These are phyloP conservation scores for Gonapodya prolifera DNA, from an alignment of 192 early-diverging fungal genomes.

Conservation along the genomic window DNA sequence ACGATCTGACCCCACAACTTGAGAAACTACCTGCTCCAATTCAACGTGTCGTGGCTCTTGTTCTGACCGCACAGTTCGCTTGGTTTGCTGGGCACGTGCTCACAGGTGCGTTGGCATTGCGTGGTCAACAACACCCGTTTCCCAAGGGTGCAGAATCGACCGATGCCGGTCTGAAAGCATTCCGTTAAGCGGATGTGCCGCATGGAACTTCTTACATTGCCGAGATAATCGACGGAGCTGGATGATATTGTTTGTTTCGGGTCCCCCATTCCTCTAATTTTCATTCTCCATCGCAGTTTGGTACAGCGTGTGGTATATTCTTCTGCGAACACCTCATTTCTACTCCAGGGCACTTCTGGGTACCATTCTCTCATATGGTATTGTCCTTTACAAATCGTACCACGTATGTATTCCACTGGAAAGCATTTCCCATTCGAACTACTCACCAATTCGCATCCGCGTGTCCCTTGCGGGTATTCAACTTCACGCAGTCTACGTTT, in stretches of 20 bases:
- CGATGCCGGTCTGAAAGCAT: too few relatives aligned
- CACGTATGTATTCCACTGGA: background rate
- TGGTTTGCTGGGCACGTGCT: conserved; percentile 2
- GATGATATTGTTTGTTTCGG: background rate
- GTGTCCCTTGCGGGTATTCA: too few relatives aligned
- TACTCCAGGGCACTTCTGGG: background rate
- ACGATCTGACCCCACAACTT: background rate
- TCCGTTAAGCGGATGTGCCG: too few relatives aligned
- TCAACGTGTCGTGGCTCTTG: background rate
- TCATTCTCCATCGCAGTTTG: too few relatives aligned
- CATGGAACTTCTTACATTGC: too few relatives aligned
- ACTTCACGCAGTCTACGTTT: background rate
- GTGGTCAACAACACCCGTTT: too few relatives aligned
- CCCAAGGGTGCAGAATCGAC: too few relatives aligned
- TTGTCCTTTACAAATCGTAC: conserved; percentile 1
- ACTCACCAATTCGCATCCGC: background rate
- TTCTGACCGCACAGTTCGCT: conserved; percentile 3
- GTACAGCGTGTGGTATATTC: background rate
- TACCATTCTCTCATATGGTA: background rate
- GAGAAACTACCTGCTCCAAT: background rate
- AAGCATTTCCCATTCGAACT: background rate
- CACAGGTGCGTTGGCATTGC: background rate
- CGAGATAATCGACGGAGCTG: too few relatives aligned
- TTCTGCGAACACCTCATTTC: background rate
- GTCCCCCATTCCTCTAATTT: background rate